Base-by-base conservation (phyloP, 169 alveolate genomes). In the Eimeria maxima region DNA sequence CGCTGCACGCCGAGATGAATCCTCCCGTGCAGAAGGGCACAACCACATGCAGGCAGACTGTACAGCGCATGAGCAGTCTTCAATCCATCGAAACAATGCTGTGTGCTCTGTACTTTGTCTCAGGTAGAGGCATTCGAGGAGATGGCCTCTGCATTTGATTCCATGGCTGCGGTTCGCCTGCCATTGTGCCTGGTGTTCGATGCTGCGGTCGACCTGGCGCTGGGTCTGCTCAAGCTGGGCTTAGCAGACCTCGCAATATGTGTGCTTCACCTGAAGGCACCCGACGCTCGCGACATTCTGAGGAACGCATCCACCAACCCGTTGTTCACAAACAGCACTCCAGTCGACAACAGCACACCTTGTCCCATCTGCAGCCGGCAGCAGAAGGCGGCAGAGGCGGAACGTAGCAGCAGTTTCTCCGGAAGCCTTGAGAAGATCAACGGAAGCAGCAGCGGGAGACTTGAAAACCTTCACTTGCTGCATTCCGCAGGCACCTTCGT, bases 91-190 rank as follows among this genome's bases (percentile, higher is more conserved):
- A 33, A 45, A 29, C 45, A 78, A 44, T 42, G 63, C 11, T 78
- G 63, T 78, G 63, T 53, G 18, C 33, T 44, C 65, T 42, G 45
- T 50, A 45, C 18, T 53, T 83, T 50, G 44, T 83, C 74, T 83
- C 71, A 83, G 91, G 74, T 83, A 27, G 91, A 47, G 50, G 73
- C 91, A 16, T 83, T 18, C 44, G 91, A 83, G 45, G 91, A 83
- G 4, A 29, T 83, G 45, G 57, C 73, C 18, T 42, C 91, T 50
- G 71, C 91, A 6, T 83, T 83, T 27, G 91, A 83, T 53, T 50
- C 91, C 13, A 83, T 83, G 91, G 73, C 91, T 53, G 18, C 73
- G 10, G 50, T 83, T 8, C 69, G 57, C 4, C 11, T 83, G 91
- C 91, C 91, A 14, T 50, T 55, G 27, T 83, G 91, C 45, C 69